Evolutionary conservation across 2,329 filamentous ascomycete genomes (phyloP), one percentile per base, ranked within the genome.

Genomic region (Dothistroma septosporum): DNA sequence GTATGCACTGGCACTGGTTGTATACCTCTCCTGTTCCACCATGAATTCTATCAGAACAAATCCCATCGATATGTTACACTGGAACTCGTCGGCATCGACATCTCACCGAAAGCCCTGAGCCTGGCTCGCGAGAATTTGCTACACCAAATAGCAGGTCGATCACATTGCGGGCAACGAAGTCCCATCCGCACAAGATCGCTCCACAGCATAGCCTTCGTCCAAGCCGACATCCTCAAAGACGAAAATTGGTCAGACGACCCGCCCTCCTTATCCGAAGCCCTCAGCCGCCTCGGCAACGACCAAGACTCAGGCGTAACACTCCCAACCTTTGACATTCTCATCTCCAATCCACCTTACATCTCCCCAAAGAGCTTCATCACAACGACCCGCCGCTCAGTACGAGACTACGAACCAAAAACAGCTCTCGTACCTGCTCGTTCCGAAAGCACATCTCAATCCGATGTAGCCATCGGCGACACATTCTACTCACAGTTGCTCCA

Each of bases 311-410:
- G 53, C n/a, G 12, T 12, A 6, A 44, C 22, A 14, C 50, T 28
- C 4, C 47, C 60, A 9, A 55, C 32, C 9, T 67, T 66, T 49
- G 71, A 95, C 63, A 76, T 97, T 4, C 76, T 99, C 1, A 83
- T 94, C 37, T 89, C 89, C 1, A 99, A 99, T 70, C 94, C 94
- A 16, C 94, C 94, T 0, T 97, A 97, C 73, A 87, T 97, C 55
- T 95, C 92, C 1, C 77, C 80, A 0, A 66, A 72, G 3, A 84
- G 83, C 8, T 92, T 90, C 69, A 75, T 80, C 44, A 81, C 76
- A 44, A 83, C 84, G 19, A 92, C 88, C 0, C 79, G 82, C 1
- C 83, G 86, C 28, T 93, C 90, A 12, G 93, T 97, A 32, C 84
- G 91, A 16, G 85, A 85, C 50, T 91, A 86, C 72, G 94, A 99